A percentile compares a stretch with the other conserved stretches of the same genome.
Evolutionary conservation across 2,329 filamentous ascomycete genomes (phyloP).

Genomic region (Alternaria ventricosa): DNA sequence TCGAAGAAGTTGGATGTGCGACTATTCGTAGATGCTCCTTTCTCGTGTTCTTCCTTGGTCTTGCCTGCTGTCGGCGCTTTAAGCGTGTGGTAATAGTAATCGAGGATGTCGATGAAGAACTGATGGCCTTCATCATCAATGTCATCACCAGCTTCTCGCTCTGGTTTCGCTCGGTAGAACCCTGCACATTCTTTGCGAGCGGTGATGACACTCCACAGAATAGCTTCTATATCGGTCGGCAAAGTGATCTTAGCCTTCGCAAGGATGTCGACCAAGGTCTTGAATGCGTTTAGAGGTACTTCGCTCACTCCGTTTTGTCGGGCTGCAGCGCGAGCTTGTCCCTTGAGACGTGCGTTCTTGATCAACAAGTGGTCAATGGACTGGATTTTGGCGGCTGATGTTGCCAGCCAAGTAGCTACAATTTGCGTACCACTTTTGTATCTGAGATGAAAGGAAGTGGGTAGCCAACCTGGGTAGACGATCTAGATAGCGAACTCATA

Average conservation of each 20-base stretch:
- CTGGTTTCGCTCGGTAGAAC: not conserved
- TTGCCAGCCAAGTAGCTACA: not conserved
- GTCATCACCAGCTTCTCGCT: not conserved
- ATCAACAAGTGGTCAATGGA: not conserved
- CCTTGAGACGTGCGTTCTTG: not conserved
- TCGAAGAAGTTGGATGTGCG: not conserved
- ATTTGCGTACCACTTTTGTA: not conserved
- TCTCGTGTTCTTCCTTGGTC: not conserved
- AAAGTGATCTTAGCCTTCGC: not conserved
- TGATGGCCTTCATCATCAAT: not conserved
- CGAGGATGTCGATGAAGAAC: not conserved
- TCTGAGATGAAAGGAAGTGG: not conserved
- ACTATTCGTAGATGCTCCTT: not conserved
- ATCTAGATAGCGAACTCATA: not conserved
- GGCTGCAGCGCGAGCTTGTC: not conserved
- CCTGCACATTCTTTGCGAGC: not conserved
- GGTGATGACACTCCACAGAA: not conserved
- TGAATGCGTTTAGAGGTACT: not conserved
- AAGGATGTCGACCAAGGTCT: not conserved
- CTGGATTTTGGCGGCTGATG: not conserved
- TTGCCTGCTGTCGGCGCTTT: not conserved
- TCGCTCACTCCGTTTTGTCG: not conserved
- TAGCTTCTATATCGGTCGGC: not conserved
- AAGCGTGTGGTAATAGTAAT: not conserved
- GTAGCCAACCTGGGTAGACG: not conserved